Evolutionary conservation across 1,139 yeast genomes (phyloP), one percentile per base, ranked within the genome.

Genomic region (Kazachstania sp.): DNA sequence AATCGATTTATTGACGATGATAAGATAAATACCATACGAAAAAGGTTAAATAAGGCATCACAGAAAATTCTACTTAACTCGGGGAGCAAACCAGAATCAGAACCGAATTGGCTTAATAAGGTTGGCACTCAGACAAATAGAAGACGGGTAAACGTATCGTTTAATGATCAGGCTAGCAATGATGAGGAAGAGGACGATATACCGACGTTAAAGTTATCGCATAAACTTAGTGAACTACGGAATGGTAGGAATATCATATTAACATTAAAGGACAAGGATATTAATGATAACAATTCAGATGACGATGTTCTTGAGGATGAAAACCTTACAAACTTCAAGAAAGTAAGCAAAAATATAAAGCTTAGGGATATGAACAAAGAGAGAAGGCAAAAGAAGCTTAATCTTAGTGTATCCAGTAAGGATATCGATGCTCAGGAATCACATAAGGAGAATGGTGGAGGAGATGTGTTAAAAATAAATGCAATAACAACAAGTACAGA

Each of bases 181-280:
- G 43, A 47, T 16, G 45, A 40, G 5, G 43, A 48, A 15, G 68
- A 71, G 1, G 74, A 69, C 49, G 71, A 69, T 19, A 32, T 49
- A 34, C 54, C 55, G 12, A 37, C 29, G 1, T 8, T 53, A 40
- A 47, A 48, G 37, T 45, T 55, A 4, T 45, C 56, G 5, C 60
- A 56, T 30, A 48, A 52, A 19, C 35, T 59, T 4, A 30, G 42
- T 1, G 46, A 53, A 1, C n/a, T 59, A 1, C 40, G 30, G 6
- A 28, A 52, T 40, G 58, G 54, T 13, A 53, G 55, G 13, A 78
- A 76, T 19, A 77, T 78, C 0, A 70, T 85, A 1, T 67, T 87
- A 46, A 85, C 92, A 0, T 67, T 86, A 41, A 77, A 81, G 48
- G 96, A 87, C 51, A 62, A 69, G 1, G 70, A 70, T 6, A 66